Evolutionary conservation across 2,329 filamentous ascomycete genomes (phyloP).

Genomic region (Fusarium sp.): DNA sequence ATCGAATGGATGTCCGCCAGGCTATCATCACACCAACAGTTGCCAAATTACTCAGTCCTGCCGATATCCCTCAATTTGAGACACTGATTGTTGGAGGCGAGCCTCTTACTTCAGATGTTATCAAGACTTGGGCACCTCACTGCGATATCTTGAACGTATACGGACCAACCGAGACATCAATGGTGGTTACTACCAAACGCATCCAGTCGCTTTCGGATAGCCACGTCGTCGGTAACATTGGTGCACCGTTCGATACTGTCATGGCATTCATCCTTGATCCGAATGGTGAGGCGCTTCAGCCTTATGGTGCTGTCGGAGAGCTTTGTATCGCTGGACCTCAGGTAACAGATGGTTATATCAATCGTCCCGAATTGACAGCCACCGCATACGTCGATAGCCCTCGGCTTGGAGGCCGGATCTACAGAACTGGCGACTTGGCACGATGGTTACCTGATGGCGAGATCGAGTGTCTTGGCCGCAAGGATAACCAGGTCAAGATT

Average conservation of each 20-base stretch:
- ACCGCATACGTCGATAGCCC: not conserved
- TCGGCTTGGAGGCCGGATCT: not conserved
- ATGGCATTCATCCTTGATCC: not conserved
- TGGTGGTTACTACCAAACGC: not conserved
- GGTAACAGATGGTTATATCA: not conserved
- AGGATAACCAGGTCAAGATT: constrained; percentile 48
- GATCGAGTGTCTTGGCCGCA: constrained; percentile 38
- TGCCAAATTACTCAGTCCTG: not conserved
- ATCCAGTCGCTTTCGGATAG: not conserved
- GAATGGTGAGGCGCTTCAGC: not conserved
- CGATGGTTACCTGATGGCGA: constrained; percentile 35
- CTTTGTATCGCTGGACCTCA: not conserved
- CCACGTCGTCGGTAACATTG: not conserved
- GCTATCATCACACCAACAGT: constrained; percentile 7
- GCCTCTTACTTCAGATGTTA: not conserved
- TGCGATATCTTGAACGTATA: not conserved
- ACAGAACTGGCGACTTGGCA: constrained; percentile 36
- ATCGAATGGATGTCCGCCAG: not conserved
- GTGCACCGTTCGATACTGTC: constrained; percentile 2
- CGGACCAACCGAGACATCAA: not conserved
- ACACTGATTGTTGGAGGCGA: constrained; percentile 3
- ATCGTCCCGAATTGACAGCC: not conserved
- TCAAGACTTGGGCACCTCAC: not conserved
- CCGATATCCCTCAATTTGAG: not conserved
- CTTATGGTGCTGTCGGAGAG: not conserved